Conservation (phyloP, 306 rosid species). For the Medicago arabica region DNA sequence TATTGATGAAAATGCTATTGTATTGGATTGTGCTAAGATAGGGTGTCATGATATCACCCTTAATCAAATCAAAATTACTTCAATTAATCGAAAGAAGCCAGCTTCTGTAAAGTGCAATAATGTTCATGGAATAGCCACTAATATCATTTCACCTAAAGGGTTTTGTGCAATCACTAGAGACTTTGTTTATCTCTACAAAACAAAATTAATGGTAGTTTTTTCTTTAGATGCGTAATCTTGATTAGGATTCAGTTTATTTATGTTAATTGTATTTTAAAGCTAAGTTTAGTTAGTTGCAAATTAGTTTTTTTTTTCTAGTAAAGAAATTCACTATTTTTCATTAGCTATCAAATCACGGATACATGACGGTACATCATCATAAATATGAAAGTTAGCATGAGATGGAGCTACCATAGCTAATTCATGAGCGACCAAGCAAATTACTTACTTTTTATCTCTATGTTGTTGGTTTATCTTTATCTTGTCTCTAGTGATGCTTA, state of each 20-base stretch:
- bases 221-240: background rate
- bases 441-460: too few species aligned
- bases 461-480: background rate
- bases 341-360: too few species aligned
- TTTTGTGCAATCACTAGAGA: background rate
- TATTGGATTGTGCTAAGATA: slow-evolving; percentile 45
- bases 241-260: too few species aligned
- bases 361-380: too few species aligned
- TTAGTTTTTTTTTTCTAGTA: too few species aligned
- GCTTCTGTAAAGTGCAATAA: slow-evolving; percentile 35
- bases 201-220: background rate
- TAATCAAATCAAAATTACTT: slow-evolving; percentile 29
- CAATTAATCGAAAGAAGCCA: slow-evolving; percentile 33
- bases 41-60: slow-evolving; percentile 36
- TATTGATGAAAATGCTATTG: slow-evolving; percentile 29
- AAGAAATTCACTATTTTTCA: too few species aligned
- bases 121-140: slow-evolving; percentile 29
- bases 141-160: slow-evolving; percentile 28
- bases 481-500: background rate
- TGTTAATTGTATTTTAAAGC: too few species aligned
- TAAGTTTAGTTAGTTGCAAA: too few species aligned
- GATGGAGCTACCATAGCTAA: too few species aligned
- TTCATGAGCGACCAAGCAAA: too few species aligned
- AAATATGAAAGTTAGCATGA: too few species aligned
- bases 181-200: background rate